phyloP scores from a whole-genome alignment of 768 basidiomycete genomes.

The Suillus spraguei region DNA sequence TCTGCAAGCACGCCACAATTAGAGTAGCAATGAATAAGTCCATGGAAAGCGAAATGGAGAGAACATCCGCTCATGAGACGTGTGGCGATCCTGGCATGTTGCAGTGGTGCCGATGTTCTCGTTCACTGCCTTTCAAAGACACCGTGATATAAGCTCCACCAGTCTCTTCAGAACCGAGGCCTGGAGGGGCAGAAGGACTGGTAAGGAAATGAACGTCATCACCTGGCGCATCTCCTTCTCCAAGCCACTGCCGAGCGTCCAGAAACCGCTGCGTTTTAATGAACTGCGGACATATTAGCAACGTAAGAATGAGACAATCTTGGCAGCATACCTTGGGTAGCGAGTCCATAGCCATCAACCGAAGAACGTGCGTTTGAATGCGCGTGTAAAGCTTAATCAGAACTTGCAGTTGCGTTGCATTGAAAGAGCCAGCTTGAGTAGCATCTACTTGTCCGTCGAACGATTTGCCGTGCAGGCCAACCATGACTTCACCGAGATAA shows the following conservation, averaged over 20 bases:
- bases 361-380: conserved; percentile 96
- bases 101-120: conserved; percentile 51
- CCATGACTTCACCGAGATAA: conserved; percentile 90
- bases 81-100: conserved; percentile 28
- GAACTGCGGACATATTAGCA: conserved; percentile 51
- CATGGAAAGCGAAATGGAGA: conserved; percentile 19
- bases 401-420: conserved; percentile 93
- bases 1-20: conserved; percentile 27
- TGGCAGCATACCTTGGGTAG: conserved; percentile 80
- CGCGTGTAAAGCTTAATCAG: conserved; percentile 94
- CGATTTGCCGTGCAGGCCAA: conserved; percentile 69
- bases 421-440: conserved; percentile 80
- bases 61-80: conserved; percentile 30
- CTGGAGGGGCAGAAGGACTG: conserved; percentile 68
- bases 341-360: conserved; percentile 97
- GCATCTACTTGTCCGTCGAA: conserved; percentile 83
- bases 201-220: conserved; percentile 60
- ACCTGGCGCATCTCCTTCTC: conserved; percentile 71
- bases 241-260: conserved; percentile 76
- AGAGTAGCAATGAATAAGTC: conserved; percentile 18
- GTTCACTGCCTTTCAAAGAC: conserved; percentile 78
- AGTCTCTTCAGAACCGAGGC: conserved; percentile 61
- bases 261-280: conserved; percentile 85
- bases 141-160: conserved; percentile 88
- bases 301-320: conserved; percentile 16